Base-by-base conservation (phyloP, 257 asterid genomes). In the Craterostigma plantagineum region DNA sequence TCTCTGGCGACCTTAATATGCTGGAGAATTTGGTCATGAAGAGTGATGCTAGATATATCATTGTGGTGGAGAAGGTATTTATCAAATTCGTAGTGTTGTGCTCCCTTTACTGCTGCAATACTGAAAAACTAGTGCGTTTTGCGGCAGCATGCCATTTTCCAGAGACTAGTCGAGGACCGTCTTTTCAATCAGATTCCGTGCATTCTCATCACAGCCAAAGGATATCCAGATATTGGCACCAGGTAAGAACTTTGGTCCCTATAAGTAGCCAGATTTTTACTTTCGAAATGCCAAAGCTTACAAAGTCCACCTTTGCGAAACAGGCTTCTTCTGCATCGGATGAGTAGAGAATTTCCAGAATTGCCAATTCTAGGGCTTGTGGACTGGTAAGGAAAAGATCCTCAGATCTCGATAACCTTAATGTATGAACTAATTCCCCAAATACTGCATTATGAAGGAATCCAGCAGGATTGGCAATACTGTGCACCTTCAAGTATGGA, bases 171-270 rank as follows among this genome's bases (percentile, higher is more conserved):
- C n/a, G 95, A 87, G 66, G 95, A 87, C 68, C 59, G 73, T 4
- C 17, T 82, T 9, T 82, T 82, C 80, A 76, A 77, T 55, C 90
- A 59, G 49, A 79, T 79, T 23, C 98, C 98, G 0, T 63, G 90
- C 55, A 82, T 87, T 63, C 67, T 87, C 62, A 72, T 87, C 49
- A 87, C 95, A 9, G 98, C 93, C 48, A 87, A 76, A 70, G 98
- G 98, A 34, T 87, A 76, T 55, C 98, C 95, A 45, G 98, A 82
- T 56, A 87, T 87, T 41, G 91, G 83, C 44, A 87, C 98, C 34
- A 79, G 98, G 97, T 74, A 49, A 35, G 30, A 23, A 23, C 30
- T 23, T 23, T 23, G 30, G 6, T 23, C 2, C 4, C 30, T 23
- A 23, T 23, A 6, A 23, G 30, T 23, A 23, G 6, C 30, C 30